Evolutionary conservation across 2,329 filamentous ascomycete genomes (phyloP).

Genomic region (Calonectria hawksworthii): DNA sequence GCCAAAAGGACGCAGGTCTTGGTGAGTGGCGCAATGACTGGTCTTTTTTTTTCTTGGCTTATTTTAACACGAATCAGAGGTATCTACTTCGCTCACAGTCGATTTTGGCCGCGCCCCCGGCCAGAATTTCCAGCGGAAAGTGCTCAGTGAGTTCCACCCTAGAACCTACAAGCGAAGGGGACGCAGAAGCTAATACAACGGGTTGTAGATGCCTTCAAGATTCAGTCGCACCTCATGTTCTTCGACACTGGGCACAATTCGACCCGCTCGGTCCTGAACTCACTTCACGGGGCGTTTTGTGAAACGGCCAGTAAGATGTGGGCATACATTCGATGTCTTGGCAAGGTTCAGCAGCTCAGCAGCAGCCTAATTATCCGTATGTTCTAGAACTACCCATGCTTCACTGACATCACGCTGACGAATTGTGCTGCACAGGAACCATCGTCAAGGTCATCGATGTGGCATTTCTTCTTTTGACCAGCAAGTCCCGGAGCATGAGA

Average conservation of each 20-base stretch:
- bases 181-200: not conserved
- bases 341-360: conserved; percentile 67
- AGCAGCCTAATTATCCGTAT: conserved; percentile 74
- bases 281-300: conserved; percentile 80
- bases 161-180: not conserved
- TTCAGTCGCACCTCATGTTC: conserved; percentile 88
- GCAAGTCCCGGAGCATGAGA: conserved; percentile 60
- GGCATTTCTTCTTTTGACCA: conserved; percentile 74
- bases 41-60: not conserved
- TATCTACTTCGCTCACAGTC: conserved; percentile 83
- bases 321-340: conserved; percentile 73
- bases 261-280: conserved; percentile 75
- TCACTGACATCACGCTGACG: conserved; percentile 2
- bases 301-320: conserved; percentile 85
- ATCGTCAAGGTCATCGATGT: conserved; percentile 76
- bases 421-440: conserved; percentile 61
- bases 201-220: conserved; percentile 76
- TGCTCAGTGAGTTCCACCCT: conserved; percentile 68
- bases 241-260: conserved; percentile 86
- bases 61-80: conserved; percentile 35
- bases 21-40: conserved; percentile 56
- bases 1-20: conserved; percentile 63
- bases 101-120: conserved; percentile 81
- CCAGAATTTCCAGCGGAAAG: conserved; percentile 83
- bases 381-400: conserved; percentile 40